Evolutionary conservation across 2,329 filamentous ascomycete species (phyloP).

Genomic region (Elsinoe necatrix): DNA sequence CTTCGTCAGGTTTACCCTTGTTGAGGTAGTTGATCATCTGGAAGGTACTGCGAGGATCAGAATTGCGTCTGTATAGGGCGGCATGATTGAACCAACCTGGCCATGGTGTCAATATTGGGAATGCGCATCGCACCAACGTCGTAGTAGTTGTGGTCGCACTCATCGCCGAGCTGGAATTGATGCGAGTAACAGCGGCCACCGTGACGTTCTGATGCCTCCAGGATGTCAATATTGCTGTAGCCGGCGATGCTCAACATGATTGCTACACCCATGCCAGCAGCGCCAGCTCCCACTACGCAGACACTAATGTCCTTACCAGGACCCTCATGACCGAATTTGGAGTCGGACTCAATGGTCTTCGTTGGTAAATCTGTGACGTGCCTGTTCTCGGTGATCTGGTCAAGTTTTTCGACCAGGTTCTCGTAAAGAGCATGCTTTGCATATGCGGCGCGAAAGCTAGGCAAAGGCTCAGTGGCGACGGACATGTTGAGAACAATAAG

Average conservation of each 20-base stretch:
- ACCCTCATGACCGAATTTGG: not conserved
- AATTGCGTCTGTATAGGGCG: not conserved
- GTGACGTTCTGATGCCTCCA: constrained; percentile 56
- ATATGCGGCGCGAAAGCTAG: not conserved
- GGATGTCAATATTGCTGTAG: constrained; percentile 60
- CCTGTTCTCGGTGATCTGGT: not conserved
- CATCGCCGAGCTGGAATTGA: not conserved
- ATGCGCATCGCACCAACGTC: constrained; percentile 2
- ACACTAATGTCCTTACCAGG: constrained; percentile 19
- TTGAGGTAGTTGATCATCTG: not conserved
- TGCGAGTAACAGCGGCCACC: constrained; percentile 44
- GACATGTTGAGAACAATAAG: not conserved
- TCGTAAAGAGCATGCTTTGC: not conserved
- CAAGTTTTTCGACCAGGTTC: not conserved
- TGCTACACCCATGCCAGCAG: constrained; percentile 38
- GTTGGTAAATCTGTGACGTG: not conserved
- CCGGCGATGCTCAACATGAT: constrained; percentile 59
- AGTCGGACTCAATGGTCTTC: not conserved
- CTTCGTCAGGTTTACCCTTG: not conserved
- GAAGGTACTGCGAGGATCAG: not conserved
- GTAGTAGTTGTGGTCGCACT: constrained; percentile 3
- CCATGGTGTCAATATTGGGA: not conserved
- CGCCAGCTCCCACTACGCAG: constrained; percentile 38
- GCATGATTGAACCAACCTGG: not conserved
- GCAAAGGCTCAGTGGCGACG: not conserved